These are phyloP conservation scores for Macadamia integrifolia DNA, from an alignment of 164 flowering plant genomes.

Conservation along the genomic window DNA sequence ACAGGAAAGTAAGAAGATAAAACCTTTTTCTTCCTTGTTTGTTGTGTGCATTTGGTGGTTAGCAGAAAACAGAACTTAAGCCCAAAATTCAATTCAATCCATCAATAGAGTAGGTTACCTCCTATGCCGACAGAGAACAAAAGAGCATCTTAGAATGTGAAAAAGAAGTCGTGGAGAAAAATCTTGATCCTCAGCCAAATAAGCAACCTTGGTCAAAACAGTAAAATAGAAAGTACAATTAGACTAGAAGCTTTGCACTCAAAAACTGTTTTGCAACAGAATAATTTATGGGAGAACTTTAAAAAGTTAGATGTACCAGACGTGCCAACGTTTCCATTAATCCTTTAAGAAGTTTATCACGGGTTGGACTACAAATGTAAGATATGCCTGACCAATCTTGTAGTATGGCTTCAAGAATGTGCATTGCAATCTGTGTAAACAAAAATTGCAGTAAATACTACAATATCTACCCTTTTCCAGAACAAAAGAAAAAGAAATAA, in stretches of 20 bases:
- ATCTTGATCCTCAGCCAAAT: slow-evolving; percentile 23
- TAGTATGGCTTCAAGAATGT: slow-evolving; percentile 40
- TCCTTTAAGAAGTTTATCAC: slow-evolving; percentile 13
- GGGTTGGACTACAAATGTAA: slow-evolving; percentile 20
- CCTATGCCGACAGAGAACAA: slow-evolving; percentile 31
- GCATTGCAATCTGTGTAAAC: slow-evolving; percentile 28
- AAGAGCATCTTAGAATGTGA: slow-evolving; percentile 39
- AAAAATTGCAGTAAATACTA: not conserved
- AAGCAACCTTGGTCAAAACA: slow-evolving; percentile 14
- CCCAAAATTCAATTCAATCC: not conserved
- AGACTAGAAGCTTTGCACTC: not conserved
- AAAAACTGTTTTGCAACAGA: not conserved
- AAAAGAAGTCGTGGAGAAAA: slow-evolving; percentile 40
- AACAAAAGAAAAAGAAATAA: not conserved
- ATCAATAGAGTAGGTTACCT: slow-evolving; percentile 17
- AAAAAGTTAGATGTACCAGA: slow-evolving; percentile 20
- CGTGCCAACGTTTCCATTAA: slow-evolving; percentile 27
- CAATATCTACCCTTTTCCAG: too few relatives aligned
- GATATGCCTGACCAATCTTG: slow-evolving; percentile 23
- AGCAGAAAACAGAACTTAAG: not conserved
- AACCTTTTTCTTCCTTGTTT: too few relatives aligned
- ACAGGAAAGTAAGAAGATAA: too few relatives aligned
- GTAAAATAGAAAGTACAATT: not conserved
- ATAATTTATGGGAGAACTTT: too few relatives aligned
- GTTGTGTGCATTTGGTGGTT: too few relatives aligned